Percentiles rank a stretch among this genome's conserved stretches.
phyloP scores from a whole-genome alignment of 495 filamentous ascomycete species.

The Tetracladium setigerum region DNA sequence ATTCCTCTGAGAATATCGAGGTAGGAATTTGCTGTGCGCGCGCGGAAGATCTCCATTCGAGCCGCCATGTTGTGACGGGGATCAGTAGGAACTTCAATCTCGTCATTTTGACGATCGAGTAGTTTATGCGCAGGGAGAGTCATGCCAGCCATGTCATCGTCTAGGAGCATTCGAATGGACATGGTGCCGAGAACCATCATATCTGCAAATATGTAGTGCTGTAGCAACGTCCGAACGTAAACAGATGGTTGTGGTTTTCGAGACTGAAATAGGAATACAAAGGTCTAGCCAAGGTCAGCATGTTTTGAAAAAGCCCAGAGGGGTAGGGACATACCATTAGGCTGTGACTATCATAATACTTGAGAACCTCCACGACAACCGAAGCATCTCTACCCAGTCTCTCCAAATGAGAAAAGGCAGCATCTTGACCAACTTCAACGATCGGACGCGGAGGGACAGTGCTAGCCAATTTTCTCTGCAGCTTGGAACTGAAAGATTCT shows the following conservation, averaged over 20 bases:
- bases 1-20: conserved; percentile 74
- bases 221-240: conserved; percentile 75
- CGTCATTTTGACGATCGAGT: conserved; percentile 63
- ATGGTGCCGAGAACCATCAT: conserved; percentile 56
- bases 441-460: conserved; percentile 90
- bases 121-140: conserved; percentile 66
- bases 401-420: conserved; percentile 62
- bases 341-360: conserved; percentile 60
- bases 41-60: conserved; percentile 73
- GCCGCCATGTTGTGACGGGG: conserved; percentile 68
- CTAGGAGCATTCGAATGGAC: conserved; percentile 65
- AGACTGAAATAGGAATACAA: conserved; percentile 64
- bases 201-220: conserved; percentile 66
- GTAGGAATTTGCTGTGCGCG: conserved; percentile 66
- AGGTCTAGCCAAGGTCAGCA: conserved; percentile 38
- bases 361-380: conserved; percentile 57
- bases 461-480: conserved; percentile 83
- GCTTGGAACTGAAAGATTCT: conserved; percentile 79
- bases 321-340: conserved; percentile 42
- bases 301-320: neutral
- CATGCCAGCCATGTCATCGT: conserved; percentile 68
- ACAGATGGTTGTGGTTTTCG: conserved; percentile 75
- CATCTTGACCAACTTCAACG: conserved; percentile 62
- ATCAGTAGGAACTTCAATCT: conserved; percentile 69
- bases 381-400: conserved; percentile 66